phyloP scores from a whole-genome alignment of 2,329 filamentous ascomycete genomes.

The Aspergillus arachidicola region DNA sequence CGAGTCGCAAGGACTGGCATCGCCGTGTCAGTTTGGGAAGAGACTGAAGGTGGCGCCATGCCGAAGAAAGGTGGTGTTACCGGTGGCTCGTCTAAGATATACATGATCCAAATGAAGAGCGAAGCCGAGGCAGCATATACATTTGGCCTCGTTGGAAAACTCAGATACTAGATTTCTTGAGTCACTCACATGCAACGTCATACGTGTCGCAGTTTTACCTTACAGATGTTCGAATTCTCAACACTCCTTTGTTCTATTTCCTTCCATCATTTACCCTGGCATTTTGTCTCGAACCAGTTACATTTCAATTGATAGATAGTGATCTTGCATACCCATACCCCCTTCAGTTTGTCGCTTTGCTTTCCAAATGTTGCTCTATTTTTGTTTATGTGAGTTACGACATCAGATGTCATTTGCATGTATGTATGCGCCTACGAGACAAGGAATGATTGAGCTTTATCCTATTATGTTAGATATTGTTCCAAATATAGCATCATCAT shows the following conservation, averaged over 20 bases:
- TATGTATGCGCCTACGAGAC: neutral
- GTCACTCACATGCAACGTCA: neutral
- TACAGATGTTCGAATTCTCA: neutral
- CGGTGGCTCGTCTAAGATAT: slow-evolving; percentile 59
- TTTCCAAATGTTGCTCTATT: slow-evolving; percentile 4
- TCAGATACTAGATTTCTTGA: slow-evolving; percentile 46
- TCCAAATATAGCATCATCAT: neutral
- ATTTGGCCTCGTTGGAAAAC: slow-evolving; percentile 56
- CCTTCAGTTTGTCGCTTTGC: neutral
- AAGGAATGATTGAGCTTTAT: neutral
- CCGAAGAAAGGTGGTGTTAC: slow-evolving; percentile 62
- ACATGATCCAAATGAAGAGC: slow-evolving; percentile 66
- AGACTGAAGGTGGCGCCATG: slow-evolving; percentile 64
- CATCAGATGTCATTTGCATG: slow-evolving; percentile 1
- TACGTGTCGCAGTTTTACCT: neutral
- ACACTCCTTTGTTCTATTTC: neutral
- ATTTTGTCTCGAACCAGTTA: neutral
- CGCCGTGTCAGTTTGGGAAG: slow-evolving; percentile 85
- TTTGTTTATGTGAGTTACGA: neutral
- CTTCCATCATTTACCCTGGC: neutral
- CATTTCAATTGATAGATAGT: neutral
- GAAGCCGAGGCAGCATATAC: slow-evolving; percentile 58
- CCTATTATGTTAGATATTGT: neutral
- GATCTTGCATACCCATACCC: slow-evolving; percentile 1
- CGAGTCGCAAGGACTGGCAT: slow-evolving; percentile 82